These are phyloP conservation scores for Rhizopus microsporus DNA, from an alignment of 371 early-diverging fungal genomes.

Conservation along the genomic window DNA sequence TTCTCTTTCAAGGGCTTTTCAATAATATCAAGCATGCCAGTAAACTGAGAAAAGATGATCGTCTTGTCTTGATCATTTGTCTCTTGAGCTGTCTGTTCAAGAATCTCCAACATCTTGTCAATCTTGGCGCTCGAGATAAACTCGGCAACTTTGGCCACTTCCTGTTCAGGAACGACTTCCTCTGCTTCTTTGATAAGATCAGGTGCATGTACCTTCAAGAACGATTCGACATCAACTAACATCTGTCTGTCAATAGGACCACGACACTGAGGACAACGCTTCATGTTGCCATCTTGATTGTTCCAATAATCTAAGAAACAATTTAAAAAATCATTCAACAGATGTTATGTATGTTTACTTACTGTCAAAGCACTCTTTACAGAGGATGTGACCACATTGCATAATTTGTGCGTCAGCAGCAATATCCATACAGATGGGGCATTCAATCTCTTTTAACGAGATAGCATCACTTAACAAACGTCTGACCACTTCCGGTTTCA, in stretches of 20 bases:
- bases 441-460: constrained; percentile 26
- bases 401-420: constrained; percentile 36
- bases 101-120: constrained; percentile 52
- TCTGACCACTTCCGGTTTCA: constrained; percentile 23
- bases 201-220: constrained; percentile 34
- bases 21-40: constrained; percentile 69
- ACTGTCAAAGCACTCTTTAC: constrained; percentile 44
- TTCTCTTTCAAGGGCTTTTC: constrained; percentile 59
- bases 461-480: constrained; percentile 26
- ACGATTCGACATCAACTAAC: constrained; percentile 28
- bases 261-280: constrained; percentile 49
- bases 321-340: not conserved
- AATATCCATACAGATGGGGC: constrained; percentile 54
- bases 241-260: constrained; percentile 19
- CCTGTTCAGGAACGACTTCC: constrained; percentile 5
- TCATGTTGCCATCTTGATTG: constrained; percentile 14
- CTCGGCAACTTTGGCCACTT: not conserved
- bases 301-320: constrained; percentile 24
- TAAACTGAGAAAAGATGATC: constrained; percentile 86
- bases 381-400: constrained; percentile 49
- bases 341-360: constrained; percentile 8
- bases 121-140: constrained; percentile 49
- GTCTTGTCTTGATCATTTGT: constrained; percentile 59
- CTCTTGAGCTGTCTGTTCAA: constrained; percentile 27
- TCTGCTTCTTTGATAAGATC: constrained; percentile 18